Conservation (phyloP, 2,329 filamentous ascomycete genomes). For the Pseudopithomyces chartarum region DNA sequence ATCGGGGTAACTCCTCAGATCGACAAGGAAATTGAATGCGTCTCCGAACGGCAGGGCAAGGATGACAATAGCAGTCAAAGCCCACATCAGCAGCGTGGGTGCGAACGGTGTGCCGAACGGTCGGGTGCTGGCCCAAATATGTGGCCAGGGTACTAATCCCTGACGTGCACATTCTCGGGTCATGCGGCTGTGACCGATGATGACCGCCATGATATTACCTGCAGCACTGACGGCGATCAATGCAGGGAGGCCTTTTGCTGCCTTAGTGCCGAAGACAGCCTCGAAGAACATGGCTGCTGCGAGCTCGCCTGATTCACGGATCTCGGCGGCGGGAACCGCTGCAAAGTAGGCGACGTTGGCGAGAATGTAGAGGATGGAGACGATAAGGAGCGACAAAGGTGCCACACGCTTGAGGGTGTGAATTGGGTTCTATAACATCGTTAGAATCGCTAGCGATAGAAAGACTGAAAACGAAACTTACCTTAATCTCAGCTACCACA, state of each 20-base stretch:
- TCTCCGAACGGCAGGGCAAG: conserved; percentile 62
- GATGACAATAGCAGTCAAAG: conserved; percentile 33
- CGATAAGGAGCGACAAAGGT: conserved; percentile 56
- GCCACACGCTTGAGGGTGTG: conserved; percentile 57
- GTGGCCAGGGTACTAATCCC: conserved; percentile 33
- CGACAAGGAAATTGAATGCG: conserved; percentile 67
- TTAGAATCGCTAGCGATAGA: neutral
- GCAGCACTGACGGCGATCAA: conserved; percentile 32
- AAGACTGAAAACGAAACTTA: neutral
- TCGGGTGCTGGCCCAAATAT: conserved; percentile 66
- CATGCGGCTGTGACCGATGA: conserved; percentile 34
- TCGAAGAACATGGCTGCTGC: conserved; percentile 65
- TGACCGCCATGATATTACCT: conserved; percentile 36
- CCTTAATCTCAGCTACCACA: conserved; percentile 39
- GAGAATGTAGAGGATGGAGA: conserved; percentile 47
- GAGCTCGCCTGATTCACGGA: conserved; percentile 58
- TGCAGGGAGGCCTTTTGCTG: conserved; percentile 60
- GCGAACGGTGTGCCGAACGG: conserved; percentile 68
- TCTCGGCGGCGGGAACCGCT: conserved; percentile 50
- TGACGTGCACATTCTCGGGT: conserved; percentile 37
- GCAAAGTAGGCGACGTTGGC: conserved; percentile 34
- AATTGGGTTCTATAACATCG: conserved; percentile 57
- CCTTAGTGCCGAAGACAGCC: conserved; percentile 61
- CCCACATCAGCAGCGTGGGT: conserved; percentile 54
- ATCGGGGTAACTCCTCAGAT: conserved; percentile 33